Evolutionary conservation across 2,329 filamentous ascomycete genomes (phyloP), one percentile per base, ranked within the genome.

Genomic region (Ophiostoma populinum): DNA sequence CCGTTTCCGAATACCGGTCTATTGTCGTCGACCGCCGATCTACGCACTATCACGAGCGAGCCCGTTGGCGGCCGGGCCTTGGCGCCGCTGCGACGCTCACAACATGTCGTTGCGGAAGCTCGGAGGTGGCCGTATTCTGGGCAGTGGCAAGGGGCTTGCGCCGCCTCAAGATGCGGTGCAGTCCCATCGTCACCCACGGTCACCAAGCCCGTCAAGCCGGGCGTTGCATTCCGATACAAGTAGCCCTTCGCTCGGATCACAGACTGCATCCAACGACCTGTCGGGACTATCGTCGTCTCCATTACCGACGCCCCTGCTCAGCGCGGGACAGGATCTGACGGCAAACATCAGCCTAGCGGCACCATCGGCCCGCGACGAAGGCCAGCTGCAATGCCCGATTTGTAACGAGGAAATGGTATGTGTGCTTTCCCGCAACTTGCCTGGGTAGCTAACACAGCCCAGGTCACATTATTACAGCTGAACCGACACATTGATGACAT

Each of bases 381-480:
- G 67, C 45, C 70, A 70, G 54, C 72, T 98, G 40, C 73, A 87
- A 37, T 98, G 90, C 54, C 90, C 90, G n/a, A 98, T 98, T 51
- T 98, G 90, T 57, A 85, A 76, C 47, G 92, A 95, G 58, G 86
- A 94, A 56, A 98, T 98, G 90, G 85, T 90, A 60, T 43, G 59
- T 33, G 19, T 12, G n/a, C 15, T 16, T 24, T 3, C 13, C 11
- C 16, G 4, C 7, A 10, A 4, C 7, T 12, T 25, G 17, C 10
- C 4, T 24, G 17, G 15, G 10, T 36, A 12, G 10, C 26, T 30
- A n/a, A 30, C 15, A 28, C n/a, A 11, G 10, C 12, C 33, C 10
- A 92, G 82, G 67, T 95, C 50, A 95, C 90, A 11, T 60, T 98
- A 32, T 61, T 98, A 25, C 90, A 98, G 58, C 62, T 98, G 26